Evolutionary conservation across 352 stramenopile species (phyloP).

Genomic region (Aphanomyces astaci): DNA sequence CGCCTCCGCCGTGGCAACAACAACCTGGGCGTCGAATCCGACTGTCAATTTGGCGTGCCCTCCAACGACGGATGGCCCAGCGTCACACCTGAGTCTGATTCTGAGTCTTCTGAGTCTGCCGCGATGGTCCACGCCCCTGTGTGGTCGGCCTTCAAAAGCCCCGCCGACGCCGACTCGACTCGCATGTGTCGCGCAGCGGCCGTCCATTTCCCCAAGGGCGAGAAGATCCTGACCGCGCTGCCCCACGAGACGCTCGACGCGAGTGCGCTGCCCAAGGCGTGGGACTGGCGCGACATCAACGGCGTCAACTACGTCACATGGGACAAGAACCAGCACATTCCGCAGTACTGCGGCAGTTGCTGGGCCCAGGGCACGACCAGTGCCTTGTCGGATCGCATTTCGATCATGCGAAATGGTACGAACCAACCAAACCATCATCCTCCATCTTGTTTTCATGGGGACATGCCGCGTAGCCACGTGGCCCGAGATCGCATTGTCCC

Average conservation of each 20-base stretch:
- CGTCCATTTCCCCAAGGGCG: constrained; percentile 52
- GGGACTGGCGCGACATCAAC: constrained; percentile 93
- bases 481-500: constrained; percentile 72
- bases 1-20: constrained; percentile 86
- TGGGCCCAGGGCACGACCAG: constrained; percentile 87
- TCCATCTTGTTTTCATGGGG: too few relatives aligned
- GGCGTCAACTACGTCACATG: constrained; percentile 94
- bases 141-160: constrained; percentile 5
- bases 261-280: constrained; percentile 84
- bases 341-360: constrained; percentile 88
- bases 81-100: background rate
- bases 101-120: background rate
- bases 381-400: constrained; percentile 86
- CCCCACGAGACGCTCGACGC: constrained; percentile 72
- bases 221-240: constrained; percentile 57
- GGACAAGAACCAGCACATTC: constrained; percentile 98
- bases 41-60: constrained; percentile 90
- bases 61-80: constrained; percentile 64
- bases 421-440: too few relatives aligned
- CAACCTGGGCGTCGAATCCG: constrained; percentile 89
- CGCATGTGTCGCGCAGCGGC: constrained; percentile 44
- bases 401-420: constrained; percentile 81
- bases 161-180: constrained; percentile 26
- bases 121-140: background rate
- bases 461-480: constrained; percentile 66